Evolutionary conservation across 257 asterid species (phyloP).

Genomic region (Anisodus tanguticus): DNA sequence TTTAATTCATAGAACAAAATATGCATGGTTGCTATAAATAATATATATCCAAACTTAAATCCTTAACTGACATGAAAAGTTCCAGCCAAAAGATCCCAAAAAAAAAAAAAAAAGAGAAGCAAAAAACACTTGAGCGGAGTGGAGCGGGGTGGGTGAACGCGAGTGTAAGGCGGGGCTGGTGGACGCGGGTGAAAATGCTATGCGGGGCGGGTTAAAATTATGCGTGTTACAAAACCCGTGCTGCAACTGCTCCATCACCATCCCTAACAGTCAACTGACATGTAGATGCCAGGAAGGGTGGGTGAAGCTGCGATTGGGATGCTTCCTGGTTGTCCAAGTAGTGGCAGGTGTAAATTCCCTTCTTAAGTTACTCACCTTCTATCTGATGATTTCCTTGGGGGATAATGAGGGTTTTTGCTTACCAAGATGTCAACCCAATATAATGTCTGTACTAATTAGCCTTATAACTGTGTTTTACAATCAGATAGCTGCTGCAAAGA

Average conservation of each 20-base stretch:
- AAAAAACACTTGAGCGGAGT: too few species aligned
- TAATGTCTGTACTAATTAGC: background rate
- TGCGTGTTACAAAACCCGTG: too few species aligned
- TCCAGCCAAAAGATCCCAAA: too few species aligned
- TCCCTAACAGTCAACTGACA: background rate
- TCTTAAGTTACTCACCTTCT: background rate
- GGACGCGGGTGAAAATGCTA: too few species aligned
- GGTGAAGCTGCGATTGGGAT: background rate
- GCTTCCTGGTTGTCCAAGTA: background rate
- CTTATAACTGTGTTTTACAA: background rate
- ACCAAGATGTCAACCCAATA: constrained; percentile 9
- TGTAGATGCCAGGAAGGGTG: constrained; percentile 9
- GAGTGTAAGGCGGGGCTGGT: too few species aligned
- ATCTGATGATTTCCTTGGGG: constrained; percentile 5
- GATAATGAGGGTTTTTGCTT: background rate
- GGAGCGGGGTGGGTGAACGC: too few species aligned
- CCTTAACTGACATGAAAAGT: too few species aligned
- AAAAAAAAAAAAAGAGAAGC: too few species aligned
- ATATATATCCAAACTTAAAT: too few species aligned
- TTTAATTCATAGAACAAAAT: background rate
- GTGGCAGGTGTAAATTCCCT: constrained; percentile 17
- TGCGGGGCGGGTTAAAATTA: too few species aligned
- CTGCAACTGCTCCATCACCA: too few species aligned
- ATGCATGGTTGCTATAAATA: too few species aligned
- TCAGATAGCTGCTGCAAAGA: constrained; percentile 13